Evolutionary conservation across 1,284 basidiomycete genomes (phyloP).

Genomic region (Cryptococcus amylolentus): DNA sequence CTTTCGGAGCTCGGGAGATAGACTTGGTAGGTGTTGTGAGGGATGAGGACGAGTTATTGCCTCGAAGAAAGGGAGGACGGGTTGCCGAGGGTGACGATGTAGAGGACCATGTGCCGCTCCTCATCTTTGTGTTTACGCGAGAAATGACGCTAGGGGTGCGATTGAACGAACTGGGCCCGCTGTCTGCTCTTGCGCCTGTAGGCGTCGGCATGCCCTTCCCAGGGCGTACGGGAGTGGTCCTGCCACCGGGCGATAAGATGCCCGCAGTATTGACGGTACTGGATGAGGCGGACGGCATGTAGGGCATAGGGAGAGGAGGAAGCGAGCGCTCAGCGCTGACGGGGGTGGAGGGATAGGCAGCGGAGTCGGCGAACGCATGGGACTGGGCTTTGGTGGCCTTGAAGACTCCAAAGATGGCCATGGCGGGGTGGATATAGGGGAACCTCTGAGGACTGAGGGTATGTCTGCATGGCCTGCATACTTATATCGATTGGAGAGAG

Average conservation of each 20-base stretch:
- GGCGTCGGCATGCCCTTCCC: neutral
- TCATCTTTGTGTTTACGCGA: too few species aligned
- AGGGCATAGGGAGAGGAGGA: neutral
- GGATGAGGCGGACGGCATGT: neutral
- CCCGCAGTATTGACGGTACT: neutral
- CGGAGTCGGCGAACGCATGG: slow-evolving; percentile 5
- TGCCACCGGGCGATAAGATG: neutral
- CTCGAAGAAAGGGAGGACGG: neutral
- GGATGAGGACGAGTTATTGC: neutral
- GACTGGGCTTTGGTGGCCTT: slow-evolving; percentile 4
- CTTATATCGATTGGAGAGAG: too few species aligned
- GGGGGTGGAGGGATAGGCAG: slow-evolving; percentile 5
- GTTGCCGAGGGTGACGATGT: neutral
- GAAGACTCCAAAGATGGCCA: slow-evolving; percentile 7
- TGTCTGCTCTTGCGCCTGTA: neutral
- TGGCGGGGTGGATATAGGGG: neutral
- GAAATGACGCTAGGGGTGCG: too few species aligned
- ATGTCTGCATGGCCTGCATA: neutral
- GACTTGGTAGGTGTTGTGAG: neutral
- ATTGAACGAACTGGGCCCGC: too few species aligned
- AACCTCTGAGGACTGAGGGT: neutral
- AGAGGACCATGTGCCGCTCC: too few species aligned
- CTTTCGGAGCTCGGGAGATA: neutral
- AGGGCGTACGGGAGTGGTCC: too few species aligned
- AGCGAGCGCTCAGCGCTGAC: neutral